Evolutionary conservation across 441 rosid genomes (phyloP), one percentile per base, ranked within the genome.

Genomic region (Corymbia citriodora): DNA sequence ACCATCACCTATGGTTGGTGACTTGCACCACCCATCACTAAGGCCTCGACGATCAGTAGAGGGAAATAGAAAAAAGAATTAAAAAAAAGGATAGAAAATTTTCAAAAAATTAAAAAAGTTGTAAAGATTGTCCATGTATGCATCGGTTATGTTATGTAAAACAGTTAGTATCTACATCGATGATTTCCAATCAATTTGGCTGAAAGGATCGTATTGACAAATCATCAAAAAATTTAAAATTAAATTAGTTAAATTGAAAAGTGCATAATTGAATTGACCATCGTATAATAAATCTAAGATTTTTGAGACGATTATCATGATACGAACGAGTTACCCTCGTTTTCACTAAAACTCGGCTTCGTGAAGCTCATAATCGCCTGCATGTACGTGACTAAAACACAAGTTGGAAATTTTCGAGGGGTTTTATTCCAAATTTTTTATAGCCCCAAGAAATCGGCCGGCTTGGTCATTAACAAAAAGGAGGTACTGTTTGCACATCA

Each of bases 231-330:
- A 36, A 10, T 74, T 21, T 11, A 40, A 1, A 25, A 74, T 1
- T 11, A 74, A 74, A 40, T 36, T 19, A 4, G 7, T 2, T 72
- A 36, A 36, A 70, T 36, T 31, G 1, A 68, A 65, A 31, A 68
- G 1, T 31, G 1, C 2, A n/a, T 2, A 8, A 63, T 25, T 29
- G 18, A 29, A 63, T 6, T 7, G 1, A 4, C 6, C 6, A 15
- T 2, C 11, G 0, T 55, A 55, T 1, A 19, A n/a, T n/a, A 65
- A 3, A 5, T n/a, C 15, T n/a, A 65, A 31, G 17, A 0, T 4
- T 40, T 36, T 19, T 40, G 1, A 40, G 45, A 72, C 9, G 3
- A 7, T 10, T 1, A 72, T 11, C 5, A 1, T 14, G 10, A 1
- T 19, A 72, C 3, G 14, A 72, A 72, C 6, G 6, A 19, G 25